Conservation (phyloP, 2,329 filamentous ascomycete species). For the Paracorniculantispora psalliotae region DNA sequence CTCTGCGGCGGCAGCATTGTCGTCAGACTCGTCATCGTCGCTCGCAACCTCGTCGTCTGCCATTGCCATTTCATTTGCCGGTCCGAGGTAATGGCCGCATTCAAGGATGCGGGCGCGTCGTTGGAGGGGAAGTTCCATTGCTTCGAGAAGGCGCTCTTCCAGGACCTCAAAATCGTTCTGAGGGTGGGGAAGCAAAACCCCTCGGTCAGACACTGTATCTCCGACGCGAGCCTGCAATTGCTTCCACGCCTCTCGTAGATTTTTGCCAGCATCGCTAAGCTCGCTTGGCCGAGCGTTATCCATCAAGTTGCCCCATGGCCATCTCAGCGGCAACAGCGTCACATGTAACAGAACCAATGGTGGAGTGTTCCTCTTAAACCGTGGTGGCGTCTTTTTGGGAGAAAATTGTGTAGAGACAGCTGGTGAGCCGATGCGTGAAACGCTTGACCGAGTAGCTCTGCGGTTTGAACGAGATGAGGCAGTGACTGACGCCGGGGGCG, state of each 20-base stretch:
- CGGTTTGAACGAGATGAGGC: conserved; percentile 53
- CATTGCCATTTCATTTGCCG: conserved; percentile 45
- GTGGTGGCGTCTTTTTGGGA: conserved; percentile 52
- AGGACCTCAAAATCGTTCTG: conserved; percentile 75
- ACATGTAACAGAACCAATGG: conserved; percentile 75
- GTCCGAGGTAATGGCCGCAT: conserved; percentile 70
- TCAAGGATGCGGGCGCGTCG: conserved; percentile 65
- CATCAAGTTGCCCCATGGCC: conserved; percentile 57
- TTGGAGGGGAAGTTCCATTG: conserved; percentile 62
- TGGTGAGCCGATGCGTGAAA: conserved; percentile 55
- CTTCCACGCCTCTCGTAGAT: conserved; percentile 58
- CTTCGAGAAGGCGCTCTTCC: conserved; percentile 71
- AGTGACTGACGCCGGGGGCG: conserved; percentile 53
- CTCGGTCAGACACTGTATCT: conserved; percentile 68
- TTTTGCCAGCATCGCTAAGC: conserved; percentile 42
- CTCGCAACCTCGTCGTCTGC: conserved; percentile 42
- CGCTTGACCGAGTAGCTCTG: conserved; percentile 40
- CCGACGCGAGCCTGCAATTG: conserved; percentile 65
- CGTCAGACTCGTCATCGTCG: conserved; percentile 38
- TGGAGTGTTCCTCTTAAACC: conserved; percentile 52
- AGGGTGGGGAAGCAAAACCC: conserved; percentile 71
- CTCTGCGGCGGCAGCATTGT: conserved; percentile 17
- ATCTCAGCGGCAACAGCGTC: conserved; percentile 65
- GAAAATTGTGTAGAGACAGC: conserved; percentile 47
- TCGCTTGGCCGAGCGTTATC: conserved; percentile 37